Evolutionary conservation across 1,284 basidiomycete species (phyloP), one percentile per base, ranked within the genome.

Genomic region (Bjerkandera adusta): DNA sequence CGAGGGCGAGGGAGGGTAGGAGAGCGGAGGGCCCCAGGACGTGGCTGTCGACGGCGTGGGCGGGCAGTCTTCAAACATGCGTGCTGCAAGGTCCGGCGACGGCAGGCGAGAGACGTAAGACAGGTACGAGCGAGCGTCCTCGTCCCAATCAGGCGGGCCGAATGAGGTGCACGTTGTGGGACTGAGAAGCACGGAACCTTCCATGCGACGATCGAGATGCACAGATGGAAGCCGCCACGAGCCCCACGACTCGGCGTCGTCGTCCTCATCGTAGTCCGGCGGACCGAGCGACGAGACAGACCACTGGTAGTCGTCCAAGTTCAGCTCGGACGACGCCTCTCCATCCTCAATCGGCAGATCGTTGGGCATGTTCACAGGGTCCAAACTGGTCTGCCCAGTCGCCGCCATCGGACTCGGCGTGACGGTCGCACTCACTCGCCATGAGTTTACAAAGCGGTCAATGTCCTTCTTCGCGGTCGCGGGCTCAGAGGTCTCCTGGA

Each of bases 251-350:
- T 68, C 60, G 16, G 66, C 56, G 40, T 71, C 66, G 32, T 55
- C 45, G 13, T 43, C 39, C 7, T 45, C 43, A 16, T 47, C 58
- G 47, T 75, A 74, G 20, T 64, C 60, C 7, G 65, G 68, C 24
- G 85, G 85, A 10, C 85, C 84, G 3, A 65, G 66, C 7, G 85
- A 88, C 5, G 82, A 82, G 21, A 79, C 70, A 5, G 84, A 85
- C 82, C 85, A 89, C 8, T 72, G 61, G 57, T 77, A 89, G 53
- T 87, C 84, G 35, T 79, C 78, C 15, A 84, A 62, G 51, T 83
- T 75, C 41, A 86, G 66, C 39, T 64, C 68, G 11, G 56, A 56
- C 36, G 67, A 68, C 12, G 61, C 63, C 7, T 70, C 69, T 11
- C 43, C 59, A 13, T 52, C 60, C 13, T 69, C 70, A 12, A 68